These are phyloP conservation scores for Salix purpurea DNA, from an alignment of 345 rosid species.

Conservation along the genomic window DNA sequence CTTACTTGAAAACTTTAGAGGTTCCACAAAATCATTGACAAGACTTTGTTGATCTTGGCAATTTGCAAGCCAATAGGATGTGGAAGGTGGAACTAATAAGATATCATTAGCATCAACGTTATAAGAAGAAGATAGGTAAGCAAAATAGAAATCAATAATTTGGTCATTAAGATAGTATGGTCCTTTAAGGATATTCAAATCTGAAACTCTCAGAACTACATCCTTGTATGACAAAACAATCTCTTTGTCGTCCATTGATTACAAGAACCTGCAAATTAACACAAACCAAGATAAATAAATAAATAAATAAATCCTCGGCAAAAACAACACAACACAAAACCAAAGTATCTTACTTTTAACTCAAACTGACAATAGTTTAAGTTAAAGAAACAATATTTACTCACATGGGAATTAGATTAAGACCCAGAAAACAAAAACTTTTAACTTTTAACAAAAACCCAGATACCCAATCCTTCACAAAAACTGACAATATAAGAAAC, in stretches of 20 bases:
- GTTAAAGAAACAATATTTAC: background rate
- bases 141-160: slow-evolving; percentile 79
- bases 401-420: background rate
- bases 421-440: background rate
- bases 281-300: too few species aligned
- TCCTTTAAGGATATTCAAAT: slow-evolving; percentile 60
- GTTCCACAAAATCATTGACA: slow-evolving; percentile 47
- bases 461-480: background rate
- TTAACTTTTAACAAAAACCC: background rate
- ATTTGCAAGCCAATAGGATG: slow-evolving; percentile 80
- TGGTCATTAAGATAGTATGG: slow-evolving; percentile 59
- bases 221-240: slow-evolving; percentile 38
- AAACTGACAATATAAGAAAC: background rate
- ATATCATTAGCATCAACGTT: slow-evolving; percentile 34
- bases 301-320: too few species aligned
- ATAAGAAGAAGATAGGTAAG: slow-evolving; percentile 51
- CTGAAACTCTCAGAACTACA: slow-evolving; percentile 74
- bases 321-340: too few species aligned
- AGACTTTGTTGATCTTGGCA: slow-evolving; percentile 50
- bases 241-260: too few species aligned
- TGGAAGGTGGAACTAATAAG: slow-evolving; percentile 63
- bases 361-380: too few species aligned
- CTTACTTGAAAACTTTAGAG: slow-evolving; percentile 46
- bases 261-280: too few species aligned
- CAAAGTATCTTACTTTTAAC: too few species aligned